These are phyloP conservation scores for Metarhizium guizhouense DNA, from an alignment of 2,329 filamentous ascomycete species.

Conservation along the genomic window DNA sequence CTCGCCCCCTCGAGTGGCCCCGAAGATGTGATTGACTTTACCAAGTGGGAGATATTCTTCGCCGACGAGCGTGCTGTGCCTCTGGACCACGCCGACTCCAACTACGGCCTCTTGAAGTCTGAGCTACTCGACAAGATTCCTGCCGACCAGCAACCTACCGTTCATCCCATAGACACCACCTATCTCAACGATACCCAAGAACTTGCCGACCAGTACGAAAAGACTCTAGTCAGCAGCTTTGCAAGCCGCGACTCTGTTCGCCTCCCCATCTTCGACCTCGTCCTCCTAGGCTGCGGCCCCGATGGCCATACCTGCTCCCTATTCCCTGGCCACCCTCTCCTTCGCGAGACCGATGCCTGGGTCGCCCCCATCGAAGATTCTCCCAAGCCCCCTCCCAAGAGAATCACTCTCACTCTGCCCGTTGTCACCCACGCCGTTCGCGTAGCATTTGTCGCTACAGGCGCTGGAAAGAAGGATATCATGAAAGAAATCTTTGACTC, in stretches of 20 bases:
- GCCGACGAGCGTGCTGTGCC: conserved; percentile 94
- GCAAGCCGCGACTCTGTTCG: conserved; percentile 90
- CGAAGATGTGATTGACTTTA: conserved; percentile 63
- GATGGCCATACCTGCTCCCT: conserved; percentile 96
- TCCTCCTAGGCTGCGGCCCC: conserved; percentile 87
- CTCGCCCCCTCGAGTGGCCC: conserved; percentile 44
- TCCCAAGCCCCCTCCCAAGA: conserved; percentile 83
- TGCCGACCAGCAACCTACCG: conserved; percentile 52
- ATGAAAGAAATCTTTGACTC: conserved; percentile 87
- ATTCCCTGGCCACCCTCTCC: conserved; percentile 81
- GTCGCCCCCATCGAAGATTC: conserved; percentile 87
- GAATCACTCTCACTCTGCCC: conserved; percentile 87
- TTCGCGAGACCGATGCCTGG: conserved; percentile 85
- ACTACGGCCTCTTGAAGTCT: conserved; percentile 79
- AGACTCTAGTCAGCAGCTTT: conserved; percentile 75
- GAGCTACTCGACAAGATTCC: conserved; percentile 88
- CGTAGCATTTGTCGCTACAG: conserved; percentile 87
- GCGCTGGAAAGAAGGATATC: conserved; percentile 80
- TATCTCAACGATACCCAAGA: conserved; percentile 74
- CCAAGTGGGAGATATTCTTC: conserved; percentile 97
- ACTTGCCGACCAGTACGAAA: conserved; percentile 88
- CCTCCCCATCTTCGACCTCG: conserved; percentile 87
- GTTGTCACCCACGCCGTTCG: conserved; percentile 81
- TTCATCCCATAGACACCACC: conserved; percentile 66
- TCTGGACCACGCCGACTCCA: conserved; percentile 86